Percentiles rank a stretch among this genome's conserved stretches.
phyloP scores from a whole-genome alignment of 2,329 filamentous ascomycete species.

The Phyllachora maydis region DNA sequence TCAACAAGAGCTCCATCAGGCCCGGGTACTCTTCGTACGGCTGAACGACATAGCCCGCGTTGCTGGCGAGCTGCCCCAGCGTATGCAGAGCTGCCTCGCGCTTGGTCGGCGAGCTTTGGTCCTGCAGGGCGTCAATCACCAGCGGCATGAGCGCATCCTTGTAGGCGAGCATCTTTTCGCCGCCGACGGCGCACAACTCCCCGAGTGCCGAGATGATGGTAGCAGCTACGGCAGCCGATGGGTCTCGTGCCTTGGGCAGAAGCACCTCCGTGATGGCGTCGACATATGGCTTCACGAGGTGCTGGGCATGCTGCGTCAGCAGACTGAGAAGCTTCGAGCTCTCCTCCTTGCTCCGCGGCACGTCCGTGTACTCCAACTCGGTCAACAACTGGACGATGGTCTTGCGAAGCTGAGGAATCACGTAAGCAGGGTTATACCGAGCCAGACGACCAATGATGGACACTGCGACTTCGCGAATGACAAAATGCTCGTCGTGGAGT shows the following conservation, averaged over 20 bases:
- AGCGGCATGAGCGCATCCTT: conserved; percentile 86
- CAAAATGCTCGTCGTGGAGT: conserved; percentile 84
- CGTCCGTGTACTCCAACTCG: conserved; percentile 89
- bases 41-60: conserved; percentile 92
- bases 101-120: conserved; percentile 77
- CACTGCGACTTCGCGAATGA: conserved; percentile 85
- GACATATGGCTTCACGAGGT: conserved; percentile 87
- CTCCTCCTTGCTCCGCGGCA: conserved; percentile 85
- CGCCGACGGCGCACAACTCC: conserved; percentile 82
- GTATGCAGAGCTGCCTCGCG: conserved; percentile 81
- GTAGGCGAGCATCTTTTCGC: conserved; percentile 82
- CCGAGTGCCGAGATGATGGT: conserved; percentile 92
- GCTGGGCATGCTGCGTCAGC: conserved; percentile 80
- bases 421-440: conserved; percentile 82
- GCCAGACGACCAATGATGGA: conserved; percentile 90
- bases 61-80: conserved; percentile 80
- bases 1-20: conserved; percentile 77
- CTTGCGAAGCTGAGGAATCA: conserved; percentile 88
- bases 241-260: conserved; percentile 77
- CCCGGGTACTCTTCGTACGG: conserved; percentile 92
- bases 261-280: conserved; percentile 90
- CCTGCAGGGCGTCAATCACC: conserved; percentile 82
- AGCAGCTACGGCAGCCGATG: conserved; percentile 71
- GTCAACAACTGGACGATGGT: conserved; percentile 90
- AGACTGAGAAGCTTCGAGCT: conserved; percentile 85